Evolutionary conservation across 495 filamentous ascomycete species (phyloP).

Genomic region (Tuber magnatum): DNA sequence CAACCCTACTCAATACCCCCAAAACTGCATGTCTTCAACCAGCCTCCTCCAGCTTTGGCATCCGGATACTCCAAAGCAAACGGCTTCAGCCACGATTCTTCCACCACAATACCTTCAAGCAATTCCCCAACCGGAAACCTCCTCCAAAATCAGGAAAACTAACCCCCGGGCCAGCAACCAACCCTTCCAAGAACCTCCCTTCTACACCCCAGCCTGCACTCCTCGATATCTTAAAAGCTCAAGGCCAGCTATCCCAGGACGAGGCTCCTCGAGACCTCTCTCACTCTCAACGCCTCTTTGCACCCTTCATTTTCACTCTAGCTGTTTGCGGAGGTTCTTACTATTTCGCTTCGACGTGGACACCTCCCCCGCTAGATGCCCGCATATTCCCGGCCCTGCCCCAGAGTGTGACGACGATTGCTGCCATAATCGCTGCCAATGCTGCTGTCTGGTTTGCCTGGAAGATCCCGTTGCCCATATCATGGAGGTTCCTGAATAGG

Average conservation of each 20-base stretch:
- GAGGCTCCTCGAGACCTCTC: slow-evolving; percentile 29
- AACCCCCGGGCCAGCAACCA: neutral
- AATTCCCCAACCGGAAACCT: slow-evolving; percentile 9
- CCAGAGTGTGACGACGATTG: slow-evolving; percentile 69
- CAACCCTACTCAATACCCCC: slow-evolving; percentile 6
- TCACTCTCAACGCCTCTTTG: slow-evolving; percentile 37
- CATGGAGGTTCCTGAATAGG: slow-evolving; percentile 68
- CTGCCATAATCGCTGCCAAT: slow-evolving; percentile 60
- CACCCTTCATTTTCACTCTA: slow-evolving; percentile 36
- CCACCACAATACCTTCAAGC: slow-evolving; percentile 14
- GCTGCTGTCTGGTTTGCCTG: slow-evolving; percentile 56
- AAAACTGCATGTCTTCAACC: slow-evolving; percentile 17
- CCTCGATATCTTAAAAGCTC: slow-evolving; percentile 30
- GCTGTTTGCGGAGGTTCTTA: slow-evolving; percentile 31
- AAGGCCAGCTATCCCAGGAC: slow-evolving; percentile 25
- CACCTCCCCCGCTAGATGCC: slow-evolving; percentile 20
- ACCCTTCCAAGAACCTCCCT: slow-evolving; percentile 6
- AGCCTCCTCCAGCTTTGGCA: slow-evolving; percentile 9
- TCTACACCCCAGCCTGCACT: slow-evolving; percentile 18
- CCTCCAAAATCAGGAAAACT: slow-evolving; percentile 14
- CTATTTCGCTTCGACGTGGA: slow-evolving; percentile 34
- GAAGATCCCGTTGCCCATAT: slow-evolving; percentile 53
- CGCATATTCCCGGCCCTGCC: slow-evolving; percentile 64
- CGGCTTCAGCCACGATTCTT: slow-evolving; percentile 21
- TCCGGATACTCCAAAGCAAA: slow-evolving; percentile 12